Evolutionary conservation across 148 eudicot genomes (phyloP).

Genomic region (Silene latifolia): DNA sequence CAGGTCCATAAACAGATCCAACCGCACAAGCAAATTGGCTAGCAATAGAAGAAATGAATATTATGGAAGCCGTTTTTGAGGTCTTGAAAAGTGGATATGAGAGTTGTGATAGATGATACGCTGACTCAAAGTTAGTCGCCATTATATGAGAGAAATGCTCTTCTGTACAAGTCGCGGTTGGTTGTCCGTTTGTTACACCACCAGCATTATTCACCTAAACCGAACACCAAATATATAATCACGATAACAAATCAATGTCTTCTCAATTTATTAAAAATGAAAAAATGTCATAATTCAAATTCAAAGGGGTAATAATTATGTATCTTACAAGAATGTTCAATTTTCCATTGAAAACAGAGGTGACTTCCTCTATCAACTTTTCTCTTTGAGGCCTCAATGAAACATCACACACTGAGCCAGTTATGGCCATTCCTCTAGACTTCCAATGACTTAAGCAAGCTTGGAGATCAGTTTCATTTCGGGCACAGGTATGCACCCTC

Average conservation of each 20-base stretch:
- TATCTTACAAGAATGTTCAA: constrained; percentile 28
- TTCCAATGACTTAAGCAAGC: constrained; percentile 21
- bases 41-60: constrained; percentile 17
- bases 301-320: not conserved
- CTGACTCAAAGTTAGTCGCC: constrained; percentile 19
- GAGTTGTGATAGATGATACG: constrained; percentile 25
- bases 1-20: constrained; percentile 25
- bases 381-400: constrained; percentile 23
- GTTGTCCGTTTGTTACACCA: not conserved
- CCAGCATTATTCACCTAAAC: constrained; percentile 24
- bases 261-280: not conserved
- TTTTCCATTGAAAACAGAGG: constrained; percentile 19
- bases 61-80: constrained; percentile 10
- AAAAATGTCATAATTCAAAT: no score
- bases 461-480: constrained; percentile 17
- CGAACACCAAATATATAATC: not conserved
- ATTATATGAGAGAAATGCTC: constrained; percentile 12
- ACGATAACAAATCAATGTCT: no score
- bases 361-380: constrained; percentile 9
- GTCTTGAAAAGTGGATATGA: constrained; percentile 26
- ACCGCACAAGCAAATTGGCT: constrained; percentile 7
- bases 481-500: constrained; percentile 26
- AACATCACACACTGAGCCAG: constrained; percentile 29
- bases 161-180: constrained; percentile 1
- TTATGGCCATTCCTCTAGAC: constrained; percentile 20